phyloP scores from a whole-genome alignment of 2,329 filamentous ascomycete species.

The Orbilia quercus region DNA sequence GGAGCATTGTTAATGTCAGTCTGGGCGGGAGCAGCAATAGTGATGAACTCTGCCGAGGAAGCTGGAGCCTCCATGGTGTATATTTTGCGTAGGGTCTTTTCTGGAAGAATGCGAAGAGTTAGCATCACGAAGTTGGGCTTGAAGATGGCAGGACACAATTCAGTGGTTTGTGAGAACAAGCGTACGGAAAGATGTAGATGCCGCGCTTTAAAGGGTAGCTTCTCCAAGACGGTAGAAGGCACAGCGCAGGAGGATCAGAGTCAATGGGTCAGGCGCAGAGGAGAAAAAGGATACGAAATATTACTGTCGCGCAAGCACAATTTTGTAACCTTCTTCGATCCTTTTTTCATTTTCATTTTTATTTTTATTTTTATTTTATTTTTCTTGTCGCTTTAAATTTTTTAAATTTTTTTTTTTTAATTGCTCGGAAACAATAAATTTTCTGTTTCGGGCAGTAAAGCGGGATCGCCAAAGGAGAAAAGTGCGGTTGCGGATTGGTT shows the following conservation, averaged over 20 bases:
- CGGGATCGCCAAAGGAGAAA: neutral
- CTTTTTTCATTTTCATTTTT: constrained; percentile 8
- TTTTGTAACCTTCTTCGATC: constrained; percentile 3
- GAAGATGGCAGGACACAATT: neutral
- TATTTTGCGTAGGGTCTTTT: constrained; percentile 9
- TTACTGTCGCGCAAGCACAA: constrained; percentile 1
- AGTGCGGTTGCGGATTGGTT: neutral
- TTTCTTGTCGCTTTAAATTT: neutral
- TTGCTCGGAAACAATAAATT: constrained; percentile 2
- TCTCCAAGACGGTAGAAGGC: neutral
- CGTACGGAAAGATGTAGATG: too few relatives aligned
- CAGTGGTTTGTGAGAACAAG: neutral
- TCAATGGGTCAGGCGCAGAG: constrained; percentile 15
- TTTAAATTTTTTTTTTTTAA: constrained; percentile 2
- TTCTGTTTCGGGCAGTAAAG: neutral
- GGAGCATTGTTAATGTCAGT: constrained; percentile 48
- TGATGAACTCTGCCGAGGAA: constrained; percentile 51
- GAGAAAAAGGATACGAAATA: constrained; percentile 6
- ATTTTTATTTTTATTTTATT: too few relatives aligned
- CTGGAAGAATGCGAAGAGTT: neutral
- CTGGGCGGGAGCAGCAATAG: constrained; percentile 35
- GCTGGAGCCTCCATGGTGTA: constrained; percentile 45
- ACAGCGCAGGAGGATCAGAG: neutral
- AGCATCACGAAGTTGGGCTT: neutral
- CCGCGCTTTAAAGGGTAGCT: constrained; percentile 21